phyloP scores from a whole-genome alignment of 169 alveolate species.

The Plasmodium berghei region DNA sequence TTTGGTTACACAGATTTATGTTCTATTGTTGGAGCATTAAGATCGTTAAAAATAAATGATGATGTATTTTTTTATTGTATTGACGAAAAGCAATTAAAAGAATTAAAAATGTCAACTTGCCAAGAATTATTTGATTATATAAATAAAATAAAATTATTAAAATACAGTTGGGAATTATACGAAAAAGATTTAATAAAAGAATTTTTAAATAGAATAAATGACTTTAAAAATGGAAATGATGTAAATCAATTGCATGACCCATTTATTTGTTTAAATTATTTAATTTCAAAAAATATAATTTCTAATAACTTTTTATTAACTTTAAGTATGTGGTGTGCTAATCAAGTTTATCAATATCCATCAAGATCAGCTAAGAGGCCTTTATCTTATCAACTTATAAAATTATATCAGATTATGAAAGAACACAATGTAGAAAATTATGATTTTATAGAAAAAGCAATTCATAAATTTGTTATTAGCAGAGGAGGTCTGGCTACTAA shows the following conservation, averaged over 20 bases:
- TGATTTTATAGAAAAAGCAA: slow-evolving; percentile 68
- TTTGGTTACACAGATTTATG: slow-evolving; percentile 79
- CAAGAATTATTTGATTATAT: slow-evolving; percentile 85
- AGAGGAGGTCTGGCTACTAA: slow-evolving; percentile 62
- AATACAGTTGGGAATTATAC: slow-evolving; percentile 25
- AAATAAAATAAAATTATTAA: slow-evolving; percentile 71
- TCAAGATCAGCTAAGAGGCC: slow-evolving; percentile 85
- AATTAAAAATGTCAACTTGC: slow-evolving; percentile 79
- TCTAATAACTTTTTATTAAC: slow-evolving; percentile 79
- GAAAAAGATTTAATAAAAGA: slow-evolving; percentile 71
- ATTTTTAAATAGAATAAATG: slow-evolving; percentile 23
- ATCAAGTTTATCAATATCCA: slow-evolving; percentile 84
- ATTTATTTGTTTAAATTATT: slow-evolving; percentile 81
- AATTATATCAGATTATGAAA: slow-evolving; percentile 79
- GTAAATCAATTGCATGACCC: slow-evolving; percentile 84
- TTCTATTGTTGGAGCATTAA: slow-evolving; percentile 78
- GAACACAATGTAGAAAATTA: slow-evolving; percentile 35
- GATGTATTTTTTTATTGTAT: slow-evolving; percentile 80
- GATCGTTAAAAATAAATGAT: slow-evolving; percentile 80
- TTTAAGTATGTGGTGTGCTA: slow-evolving; percentile 86
- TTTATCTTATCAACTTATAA: slow-evolving; percentile 79
- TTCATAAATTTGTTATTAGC: slow-evolving; percentile 41
- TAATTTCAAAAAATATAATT: slow-evolving; percentile 6
- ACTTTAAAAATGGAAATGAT: slow-evolving; percentile 77
- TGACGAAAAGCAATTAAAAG: slow-evolving; percentile 86